Conservation (phyloP, 2,329 filamentous ascomycete species). For the Dothidotthia symphoricarpi region DNA sequence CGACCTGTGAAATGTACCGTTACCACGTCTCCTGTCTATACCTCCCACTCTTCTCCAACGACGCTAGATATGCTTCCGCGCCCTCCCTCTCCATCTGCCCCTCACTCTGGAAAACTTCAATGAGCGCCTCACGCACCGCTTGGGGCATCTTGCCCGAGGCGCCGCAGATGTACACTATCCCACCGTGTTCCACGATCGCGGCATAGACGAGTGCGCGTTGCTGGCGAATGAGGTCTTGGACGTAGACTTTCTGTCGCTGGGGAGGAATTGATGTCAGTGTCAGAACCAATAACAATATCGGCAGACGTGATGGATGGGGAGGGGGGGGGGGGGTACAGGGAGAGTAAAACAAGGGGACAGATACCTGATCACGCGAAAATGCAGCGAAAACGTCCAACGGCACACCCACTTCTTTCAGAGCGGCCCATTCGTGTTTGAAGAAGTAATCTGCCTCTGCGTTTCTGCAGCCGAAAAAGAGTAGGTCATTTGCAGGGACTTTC, state of each 20-base stretch:
- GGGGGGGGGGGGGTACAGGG: not conserved
- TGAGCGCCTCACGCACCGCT: slow-evolving; percentile 63
- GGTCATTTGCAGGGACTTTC: slow-evolving; percentile 17
- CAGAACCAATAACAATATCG: too few species aligned
- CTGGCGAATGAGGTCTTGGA: slow-evolving; percentile 62
- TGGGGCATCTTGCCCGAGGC: slow-evolving; percentile 70
- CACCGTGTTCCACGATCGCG: slow-evolving; percentile 52
- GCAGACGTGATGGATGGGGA: too few species aligned
- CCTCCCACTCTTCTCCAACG: slow-evolving; percentile 60
- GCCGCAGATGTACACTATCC: slow-evolving; percentile 59
- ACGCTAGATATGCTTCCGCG: slow-evolving; percentile 56
- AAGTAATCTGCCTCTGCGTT: slow-evolving; percentile 75
- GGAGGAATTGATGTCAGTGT: slow-evolving; percentile 2
- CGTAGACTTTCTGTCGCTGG: slow-evolving; percentile 61
- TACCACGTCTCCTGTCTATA: slow-evolving; percentile 73
- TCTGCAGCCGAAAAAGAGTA: slow-evolving; percentile 83
- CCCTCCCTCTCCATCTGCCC: slow-evolving; percentile 45
- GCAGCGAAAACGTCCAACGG: slow-evolving; percentile 59
- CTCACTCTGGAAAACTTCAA: slow-evolving; percentile 57
- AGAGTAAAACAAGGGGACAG: slow-evolving; percentile 1
- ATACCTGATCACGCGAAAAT: slow-evolving; percentile 67
- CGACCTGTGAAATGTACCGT: too few species aligned
- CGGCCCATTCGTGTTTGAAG: slow-evolving; percentile 73
- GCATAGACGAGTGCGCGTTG: slow-evolving; percentile 51
- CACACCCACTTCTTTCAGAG: slow-evolving; percentile 43